Base-by-base conservation (phyloP, 169 alveolate species). In the Cryptosporidium baileyi region DNA sequence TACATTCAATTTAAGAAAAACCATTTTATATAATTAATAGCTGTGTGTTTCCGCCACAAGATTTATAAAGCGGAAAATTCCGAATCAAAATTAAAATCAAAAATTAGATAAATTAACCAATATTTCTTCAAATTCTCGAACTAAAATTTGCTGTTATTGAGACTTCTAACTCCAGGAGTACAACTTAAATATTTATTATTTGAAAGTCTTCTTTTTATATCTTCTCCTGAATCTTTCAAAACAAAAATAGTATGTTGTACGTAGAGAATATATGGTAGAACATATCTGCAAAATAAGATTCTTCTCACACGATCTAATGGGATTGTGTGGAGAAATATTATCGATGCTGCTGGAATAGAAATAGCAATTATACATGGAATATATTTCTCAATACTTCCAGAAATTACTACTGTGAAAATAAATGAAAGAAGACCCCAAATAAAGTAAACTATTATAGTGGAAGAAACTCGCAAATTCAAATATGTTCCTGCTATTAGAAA, bases 261-360 rank as follows among this genome's bases (percentile, higher is more conserved):
- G 36, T 65, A 65, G 11, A 65, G 60, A 6, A 65, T 47, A 19
- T 65, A 65, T 2, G 81, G 81, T 41, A 65, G 30, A 41, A 51
- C 63, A 49, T 65, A 65, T n/a, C 81, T 45, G 28, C 81, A 65
- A 15, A 65, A 65, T 51, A 65, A 47, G 57, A 65, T 65, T 32
- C 81, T 45, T 30, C 81, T 65, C 6, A 65, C 81, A 8, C 81
- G 38, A 49, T 65, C 81, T 30, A 65, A 28, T 26, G 81, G 81
- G 59, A 65, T 65, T 22, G 81, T 65, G 9, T 65, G 81, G 24
- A 65, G 49, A 13, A 65, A 65, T 65, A 65, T 65, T 47, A 65
- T 51, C n/a, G 81, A 47, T 24, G 81, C 61, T n/a, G 81, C 60
- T 47, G 81, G 81, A 2, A 65, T 51, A 5, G 47, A 28, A 28